These are phyloP conservation scores for Cladosporium sp. DNA, from an alignment of 2,329 filamentous ascomycete species.

Conservation along the genomic window DNA sequence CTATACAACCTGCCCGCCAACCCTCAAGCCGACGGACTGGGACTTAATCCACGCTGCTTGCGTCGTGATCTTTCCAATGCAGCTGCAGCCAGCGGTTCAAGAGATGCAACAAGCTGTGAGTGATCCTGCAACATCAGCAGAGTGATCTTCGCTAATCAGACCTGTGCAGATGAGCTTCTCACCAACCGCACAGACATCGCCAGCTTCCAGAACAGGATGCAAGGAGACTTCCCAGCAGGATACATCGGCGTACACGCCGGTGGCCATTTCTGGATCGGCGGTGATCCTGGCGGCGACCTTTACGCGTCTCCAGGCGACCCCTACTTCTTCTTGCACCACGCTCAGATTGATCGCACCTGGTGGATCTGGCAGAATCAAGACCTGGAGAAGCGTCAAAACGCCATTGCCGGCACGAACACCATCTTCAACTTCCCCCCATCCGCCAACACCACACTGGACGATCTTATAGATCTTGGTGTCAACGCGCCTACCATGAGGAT, in stretches of 20 bases:
- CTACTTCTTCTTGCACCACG: constrained; percentile 47
- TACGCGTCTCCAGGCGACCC: constrained; percentile 44
- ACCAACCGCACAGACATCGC: constrained; percentile 16
- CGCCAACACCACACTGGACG: constrained; percentile 41
- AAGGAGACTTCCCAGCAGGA: constrained; percentile 19
- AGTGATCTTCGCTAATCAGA: not conserved
- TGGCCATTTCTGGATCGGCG: constrained; percentile 44
- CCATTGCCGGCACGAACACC: constrained; percentile 41
- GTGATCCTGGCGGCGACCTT: constrained; percentile 43
- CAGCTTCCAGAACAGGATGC: constrained; percentile 26
- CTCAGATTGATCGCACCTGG: constrained; percentile 45
- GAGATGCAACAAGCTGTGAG: constrained; percentile 17
- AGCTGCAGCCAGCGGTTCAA: constrained; percentile 12
- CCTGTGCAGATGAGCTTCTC: constrained; percentile 16
- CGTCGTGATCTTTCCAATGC: constrained; percentile 33
- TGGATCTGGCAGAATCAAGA: constrained; percentile 50
- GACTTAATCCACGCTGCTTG: constrained; percentile 34
- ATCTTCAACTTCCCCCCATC: constrained; percentile 41
- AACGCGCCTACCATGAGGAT: constrained; percentile 33
- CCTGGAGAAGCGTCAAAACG: constrained; percentile 30
- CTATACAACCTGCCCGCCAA: constrained; percentile 29
- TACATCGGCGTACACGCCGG: constrained; percentile 39
- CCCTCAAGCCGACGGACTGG: constrained; percentile 27
- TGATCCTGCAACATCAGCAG: not conserved
- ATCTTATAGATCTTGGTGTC: constrained; percentile 38